Base-by-base conservation (phyloP, 805 yeast genomes). In the Metschnikowia continentalis region DNA sequence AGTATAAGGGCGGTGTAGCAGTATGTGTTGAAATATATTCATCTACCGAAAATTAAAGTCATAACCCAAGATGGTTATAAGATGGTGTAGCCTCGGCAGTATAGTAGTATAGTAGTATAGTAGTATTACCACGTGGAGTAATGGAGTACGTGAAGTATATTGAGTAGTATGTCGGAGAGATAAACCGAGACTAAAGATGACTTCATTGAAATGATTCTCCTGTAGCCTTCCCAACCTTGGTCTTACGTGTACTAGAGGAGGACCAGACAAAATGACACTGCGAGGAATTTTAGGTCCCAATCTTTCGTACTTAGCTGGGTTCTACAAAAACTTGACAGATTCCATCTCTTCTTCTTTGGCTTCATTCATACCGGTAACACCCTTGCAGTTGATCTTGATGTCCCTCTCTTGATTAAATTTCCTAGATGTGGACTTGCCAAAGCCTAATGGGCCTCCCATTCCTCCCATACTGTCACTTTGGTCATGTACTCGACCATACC, bases 291-390 rank as follows among this genome's bases (percentile, higher is more conserved):
- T 88, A 10, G 97, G 97, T 42, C 97, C 97, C 51, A 90, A 75
- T 54, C 78, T 82, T 68, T 90, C 96, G 69, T 89, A 90, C 66
- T 88, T 87, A 97, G 23, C 23, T 22, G 23, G 97, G 54, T 88
- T 80, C 68, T 89, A 90, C 68, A 90, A 77, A 64, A 90, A 90
- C 65, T 84, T 83, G 49, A 90, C 97, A 74, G 90, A 90, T 70
- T 90, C 97, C 96, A 90, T 88, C 58, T 91, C 90, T 71, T 90
- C 97, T 64, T 86, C 91, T 64, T 90, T 90, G 19, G 96, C 94
- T 68, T 90, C 97, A 60, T 88, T 89, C 75, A 92, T 86, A 23
- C 97, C 97, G 0, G 97, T 97, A 48, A 90, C 97, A 64, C 90
- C 96, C 55, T 82, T 83, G 65, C 90, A 90, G 56, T 81, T 83